phyloP scores from a whole-genome alignment of 129 eudicot species.

The Chrysanthemum seticuspe region DNA sequence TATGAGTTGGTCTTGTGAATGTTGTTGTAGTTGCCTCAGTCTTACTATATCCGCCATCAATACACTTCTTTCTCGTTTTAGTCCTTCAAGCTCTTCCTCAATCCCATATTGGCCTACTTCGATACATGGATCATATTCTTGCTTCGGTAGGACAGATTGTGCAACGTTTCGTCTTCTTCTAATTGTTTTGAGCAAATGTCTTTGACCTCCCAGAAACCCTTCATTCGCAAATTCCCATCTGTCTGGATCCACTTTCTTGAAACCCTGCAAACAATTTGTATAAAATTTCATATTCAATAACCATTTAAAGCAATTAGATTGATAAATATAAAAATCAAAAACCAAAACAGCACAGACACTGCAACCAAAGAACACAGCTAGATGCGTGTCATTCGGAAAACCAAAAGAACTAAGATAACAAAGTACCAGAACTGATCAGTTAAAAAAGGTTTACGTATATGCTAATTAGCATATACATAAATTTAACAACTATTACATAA shows the following conservation, averaged over 20 bases:
- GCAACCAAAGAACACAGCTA: no score
- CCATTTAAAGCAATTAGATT: background rate
- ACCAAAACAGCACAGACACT: background rate
- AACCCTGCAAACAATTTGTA: constrained; percentile 51
- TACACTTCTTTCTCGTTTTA: constrained; percentile 54
- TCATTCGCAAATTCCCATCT: constrained; percentile 91
- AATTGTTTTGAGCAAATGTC: constrained; percentile 80
- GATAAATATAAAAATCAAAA: background rate
- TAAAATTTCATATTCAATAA: constrained; percentile 6
- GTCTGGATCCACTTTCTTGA: constrained; percentile 88
- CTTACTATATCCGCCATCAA: constrained; percentile 62
- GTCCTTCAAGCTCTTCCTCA: constrained; percentile 70
- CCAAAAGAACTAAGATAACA: no score
- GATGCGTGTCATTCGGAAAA: no score
- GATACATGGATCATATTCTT: constrained; percentile 45
- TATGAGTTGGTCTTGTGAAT: constrained; percentile 45
- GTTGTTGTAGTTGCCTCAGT: constrained; percentile 66
- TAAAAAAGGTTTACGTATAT: no score
- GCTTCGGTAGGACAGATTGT: constrained; percentile 43
- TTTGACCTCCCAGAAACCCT: constrained; percentile 88
- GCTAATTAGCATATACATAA: no score
- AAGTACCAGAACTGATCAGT: no score
- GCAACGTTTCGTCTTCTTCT: constrained; percentile 62
- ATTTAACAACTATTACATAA: no score
- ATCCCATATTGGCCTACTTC: constrained; percentile 76